These are phyloP conservation scores for Cylindrodendrum hubeiense DNA, from an alignment of 2,329 filamentous ascomycete species.

Conservation along the genomic window DNA sequence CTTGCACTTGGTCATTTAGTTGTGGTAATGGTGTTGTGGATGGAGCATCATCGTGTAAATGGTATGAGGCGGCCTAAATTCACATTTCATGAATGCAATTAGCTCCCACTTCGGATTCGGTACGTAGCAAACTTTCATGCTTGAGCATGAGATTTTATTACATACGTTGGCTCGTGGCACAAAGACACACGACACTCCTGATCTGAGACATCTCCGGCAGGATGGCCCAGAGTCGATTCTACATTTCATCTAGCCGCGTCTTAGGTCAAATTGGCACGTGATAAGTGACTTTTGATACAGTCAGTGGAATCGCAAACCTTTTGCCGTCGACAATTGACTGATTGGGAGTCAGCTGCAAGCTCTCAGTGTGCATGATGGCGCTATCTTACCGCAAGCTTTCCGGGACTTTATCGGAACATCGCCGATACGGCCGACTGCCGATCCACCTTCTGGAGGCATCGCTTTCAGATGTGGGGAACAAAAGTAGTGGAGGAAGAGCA, in stretches of 20 bases:
- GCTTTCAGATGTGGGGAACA: neutral
- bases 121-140: too few species aligned
- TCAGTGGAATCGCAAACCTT: neutral
- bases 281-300: neutral
- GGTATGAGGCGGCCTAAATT: neutral
- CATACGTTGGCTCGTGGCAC: slow-evolving; percentile 18
- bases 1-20: neutral
- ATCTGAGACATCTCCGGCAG: slow-evolving; percentile 9
- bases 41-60: neutral
- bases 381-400: slow-evolving; percentile 15
- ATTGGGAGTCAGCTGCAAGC: neutral
- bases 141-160: neutral
- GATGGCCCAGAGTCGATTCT: slow-evolving; percentile 11
- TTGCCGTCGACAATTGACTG: slow-evolving; percentile 1
- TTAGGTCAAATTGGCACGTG: neutral
- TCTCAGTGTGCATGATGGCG: neutral
- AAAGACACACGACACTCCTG: slow-evolving; percentile 12
- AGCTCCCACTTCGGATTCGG: too few species aligned
- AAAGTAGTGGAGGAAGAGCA: neutral
- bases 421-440: neutral
- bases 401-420: slow-evolving; percentile 5
- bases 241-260: slow-evolving; percentile 13
- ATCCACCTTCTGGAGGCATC: neutral
- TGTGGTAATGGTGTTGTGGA: neutral
- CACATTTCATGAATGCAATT: neutral